phyloP scores from a whole-genome alignment of 192 early-diverging fungal species.

The Entomortierella lignicola region DNA sequence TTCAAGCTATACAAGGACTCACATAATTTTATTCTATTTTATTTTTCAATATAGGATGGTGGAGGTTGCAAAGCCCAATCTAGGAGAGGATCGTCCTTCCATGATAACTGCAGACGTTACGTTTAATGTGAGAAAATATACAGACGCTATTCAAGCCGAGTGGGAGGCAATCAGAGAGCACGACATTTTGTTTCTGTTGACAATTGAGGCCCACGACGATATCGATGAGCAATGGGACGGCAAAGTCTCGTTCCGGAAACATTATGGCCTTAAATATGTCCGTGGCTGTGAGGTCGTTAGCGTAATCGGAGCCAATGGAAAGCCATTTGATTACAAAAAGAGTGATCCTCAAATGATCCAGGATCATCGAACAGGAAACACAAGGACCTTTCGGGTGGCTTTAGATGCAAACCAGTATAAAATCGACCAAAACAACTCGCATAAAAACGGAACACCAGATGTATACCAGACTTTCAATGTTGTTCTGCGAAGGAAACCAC shows the following conservation, averaged over 20 bases:
- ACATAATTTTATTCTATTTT: too few species aligned
- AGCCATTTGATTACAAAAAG: constrained; percentile 52
- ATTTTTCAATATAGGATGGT: constrained; percentile 58
- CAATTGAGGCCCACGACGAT: constrained; percentile 68
- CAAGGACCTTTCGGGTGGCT: constrained; percentile 77
- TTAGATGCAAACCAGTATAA: constrained; percentile 92
- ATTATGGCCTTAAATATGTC: constrained; percentile 82
- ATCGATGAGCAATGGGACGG: constrained; percentile 57
- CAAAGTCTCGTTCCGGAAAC: constrained; percentile 63
- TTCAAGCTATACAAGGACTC: too few species aligned
- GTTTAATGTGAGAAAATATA: constrained; percentile 73
- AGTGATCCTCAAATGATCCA: constrained; percentile 50
- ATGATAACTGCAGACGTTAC: constrained; percentile 86
- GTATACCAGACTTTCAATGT: constrained; percentile 89
- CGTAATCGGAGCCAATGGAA: constrained; percentile 79
- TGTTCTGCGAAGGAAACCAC: constrained; percentile 85
- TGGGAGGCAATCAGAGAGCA: constrained; percentile 90
- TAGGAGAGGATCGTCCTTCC: constrained; percentile 77
- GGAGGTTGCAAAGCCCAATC: constrained; percentile 76
- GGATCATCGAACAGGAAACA: constrained; percentile 56
- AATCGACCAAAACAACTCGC: constrained; percentile 64
- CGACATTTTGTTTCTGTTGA: constrained; percentile 91
- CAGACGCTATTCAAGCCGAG: constrained; percentile 79
- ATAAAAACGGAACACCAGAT: constrained; percentile 65
- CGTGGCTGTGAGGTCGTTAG: constrained; percentile 90